Conservation (phyloP, 1,284 basidiomycete species). For the Exobasidium cylindrosporum region DNA sequence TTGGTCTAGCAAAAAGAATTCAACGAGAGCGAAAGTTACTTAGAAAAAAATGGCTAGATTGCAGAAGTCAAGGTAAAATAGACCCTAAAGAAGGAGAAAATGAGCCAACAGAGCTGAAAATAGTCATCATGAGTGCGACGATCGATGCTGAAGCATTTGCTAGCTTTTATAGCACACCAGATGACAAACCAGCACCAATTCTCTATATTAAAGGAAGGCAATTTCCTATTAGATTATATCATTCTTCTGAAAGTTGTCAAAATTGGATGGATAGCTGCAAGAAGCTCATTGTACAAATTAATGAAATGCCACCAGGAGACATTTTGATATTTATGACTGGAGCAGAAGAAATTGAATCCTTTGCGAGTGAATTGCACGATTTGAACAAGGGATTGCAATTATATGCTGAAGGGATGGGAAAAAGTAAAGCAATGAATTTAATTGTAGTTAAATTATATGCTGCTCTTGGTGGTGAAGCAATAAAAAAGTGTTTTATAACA, state of each 20-base stretch:
- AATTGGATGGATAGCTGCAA: conserved; percentile 88
- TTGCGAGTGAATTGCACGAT: conserved; percentile 57
- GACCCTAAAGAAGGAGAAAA: conserved; percentile 51
- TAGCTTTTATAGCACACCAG: conserved; percentile 23
- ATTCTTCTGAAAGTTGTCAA: conserved; percentile 66
- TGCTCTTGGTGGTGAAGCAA: conserved; percentile 43
- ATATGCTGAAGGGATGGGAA: conserved; percentile 3
- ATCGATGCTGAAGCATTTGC: conserved; percentile 37
- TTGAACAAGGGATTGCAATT: conserved; percentile 20
- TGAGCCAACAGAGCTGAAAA: conserved; percentile 64
- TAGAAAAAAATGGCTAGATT: conserved; percentile 46
- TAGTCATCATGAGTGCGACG: conserved; percentile 66
- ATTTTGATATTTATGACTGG: conserved; percentile 93
- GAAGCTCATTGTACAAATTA: conserved; percentile 81
- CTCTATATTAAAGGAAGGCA: conserved; percentile 73
- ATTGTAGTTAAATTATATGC: conserved; percentile 51
- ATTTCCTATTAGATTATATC: conserved; percentile 49
- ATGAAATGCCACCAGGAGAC: conserved; percentile 66
- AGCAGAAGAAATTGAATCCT: conserved; percentile 92
- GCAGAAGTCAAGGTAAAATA: conserved; percentile 9
- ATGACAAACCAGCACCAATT: conserved; percentile 66
- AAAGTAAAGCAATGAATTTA: conserved; percentile 25
- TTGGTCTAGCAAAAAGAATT: conserved; percentile 74
- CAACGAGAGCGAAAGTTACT: conserved; percentile 60
- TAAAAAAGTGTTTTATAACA: conserved; percentile 36